Evolutionary conservation across 805 yeast genomes (phyloP).

Genomic region (Starmera pachycereana): DNA sequence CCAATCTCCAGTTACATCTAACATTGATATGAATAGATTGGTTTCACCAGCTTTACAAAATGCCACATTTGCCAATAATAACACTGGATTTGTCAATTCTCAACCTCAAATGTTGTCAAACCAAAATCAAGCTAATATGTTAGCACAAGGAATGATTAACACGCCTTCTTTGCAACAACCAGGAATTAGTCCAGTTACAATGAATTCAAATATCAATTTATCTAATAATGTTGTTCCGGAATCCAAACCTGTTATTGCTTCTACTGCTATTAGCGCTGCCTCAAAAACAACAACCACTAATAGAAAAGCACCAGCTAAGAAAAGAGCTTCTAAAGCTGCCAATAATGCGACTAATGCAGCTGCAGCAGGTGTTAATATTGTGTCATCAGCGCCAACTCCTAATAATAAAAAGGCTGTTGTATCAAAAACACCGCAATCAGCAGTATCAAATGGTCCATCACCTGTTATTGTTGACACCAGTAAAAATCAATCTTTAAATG

Average conservation of each 20-base stretch:
- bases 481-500: slow-evolving; percentile 1
- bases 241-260: neutral
- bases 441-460: neutral
- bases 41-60: slow-evolving; percentile 4
- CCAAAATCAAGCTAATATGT: neutral
- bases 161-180: neutral
- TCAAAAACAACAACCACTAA: neutral
- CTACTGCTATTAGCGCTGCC: neutral
- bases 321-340: slow-evolving; percentile 3
- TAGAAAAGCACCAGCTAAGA: slow-evolving; percentile 7
- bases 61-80: slow-evolving; percentile 2
- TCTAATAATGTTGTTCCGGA: neutral
- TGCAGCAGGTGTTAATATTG: slow-evolving; percentile 1
- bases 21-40: neutral
- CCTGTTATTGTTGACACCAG: neutral
- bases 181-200: neutral
- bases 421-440: neutral
- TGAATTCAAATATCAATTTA: neutral
- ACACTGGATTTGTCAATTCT: slow-evolving; percentile 1
- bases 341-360: neutral
- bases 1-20: neutral
- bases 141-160: neutral
- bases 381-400: neutral
- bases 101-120: slow-evolving; percentile 1
- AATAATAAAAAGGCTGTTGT: neutral